Conservation (phyloP, 495 filamentous ascomycete species). For the Penicillium goetzii region DNA sequence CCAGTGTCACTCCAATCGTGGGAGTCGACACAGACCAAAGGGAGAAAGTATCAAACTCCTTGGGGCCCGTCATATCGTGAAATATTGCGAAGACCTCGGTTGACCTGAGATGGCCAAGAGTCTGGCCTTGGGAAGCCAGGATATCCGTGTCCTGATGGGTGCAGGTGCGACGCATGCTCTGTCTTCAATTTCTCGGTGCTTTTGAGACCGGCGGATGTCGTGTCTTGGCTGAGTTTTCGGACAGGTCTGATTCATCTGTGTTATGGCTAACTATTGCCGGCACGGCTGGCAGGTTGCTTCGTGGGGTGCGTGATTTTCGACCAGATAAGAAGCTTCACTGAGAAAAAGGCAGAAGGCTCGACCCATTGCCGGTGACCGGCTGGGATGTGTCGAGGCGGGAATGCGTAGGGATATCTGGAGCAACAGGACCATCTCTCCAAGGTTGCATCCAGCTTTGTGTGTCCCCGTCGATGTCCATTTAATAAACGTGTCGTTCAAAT, state of each 20-base stretch:
- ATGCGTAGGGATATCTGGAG: background rate
- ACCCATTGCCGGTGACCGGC: background rate
- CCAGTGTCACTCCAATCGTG: background rate
- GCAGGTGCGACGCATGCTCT: background rate
- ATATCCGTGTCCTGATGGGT: background rate
- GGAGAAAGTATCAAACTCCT: background rate
- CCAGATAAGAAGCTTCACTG: too few species aligned
- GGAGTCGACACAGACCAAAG: background rate
- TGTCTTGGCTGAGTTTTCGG: background rate
- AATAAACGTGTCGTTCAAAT: too few species aligned
- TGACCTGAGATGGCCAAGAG: background rate
- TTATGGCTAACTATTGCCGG: background rate
- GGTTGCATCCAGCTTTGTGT: background rate
- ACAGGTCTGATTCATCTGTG: background rate
- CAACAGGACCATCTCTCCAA: background rate
- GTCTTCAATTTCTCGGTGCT: background rate
- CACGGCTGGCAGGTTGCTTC: background rate
- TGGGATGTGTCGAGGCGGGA: background rate
- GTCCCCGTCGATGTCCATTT: background rate
- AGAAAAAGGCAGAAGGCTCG: too few species aligned
- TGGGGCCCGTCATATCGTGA: background rate
- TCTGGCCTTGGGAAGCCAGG: background rate
- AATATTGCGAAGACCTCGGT: background rate
- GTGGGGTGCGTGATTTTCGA: too few species aligned
- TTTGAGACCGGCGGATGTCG: background rate